Evolutionary conservation across 2,329 filamentous ascomycete species (phyloP).

Genomic region (Xylariaceae sp.): DNA sequence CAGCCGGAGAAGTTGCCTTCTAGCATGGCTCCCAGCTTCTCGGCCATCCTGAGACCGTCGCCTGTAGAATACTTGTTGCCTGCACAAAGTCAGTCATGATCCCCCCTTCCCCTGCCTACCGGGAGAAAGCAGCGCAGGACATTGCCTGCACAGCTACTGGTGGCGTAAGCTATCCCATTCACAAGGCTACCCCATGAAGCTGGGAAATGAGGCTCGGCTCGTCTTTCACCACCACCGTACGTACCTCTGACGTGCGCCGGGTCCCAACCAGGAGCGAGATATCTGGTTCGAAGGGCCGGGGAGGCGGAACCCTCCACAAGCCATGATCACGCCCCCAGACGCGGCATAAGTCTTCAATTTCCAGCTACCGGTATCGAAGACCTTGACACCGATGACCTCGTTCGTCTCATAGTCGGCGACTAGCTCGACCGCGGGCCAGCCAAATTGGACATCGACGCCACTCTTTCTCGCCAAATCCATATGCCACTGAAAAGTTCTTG

Average conservation of each 20-base stretch:
- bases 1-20: slow-evolving; percentile 58
- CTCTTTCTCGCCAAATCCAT: slow-evolving; percentile 10
- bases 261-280: slow-evolving; percentile 54
- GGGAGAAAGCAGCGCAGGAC: no score
- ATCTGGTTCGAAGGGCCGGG: slow-evolving; percentile 44
- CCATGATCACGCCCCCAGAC: slow-evolving; percentile 36
- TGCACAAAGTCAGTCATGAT: not conserved
- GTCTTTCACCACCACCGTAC: no score
- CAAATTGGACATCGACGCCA: slow-evolving; percentile 11
- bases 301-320: slow-evolving; percentile 59
- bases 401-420: slow-evolving; percentile 10
- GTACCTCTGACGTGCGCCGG: slow-evolving; percentile 54
- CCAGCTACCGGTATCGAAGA: slow-evolving; percentile 7
- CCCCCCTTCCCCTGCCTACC: no score
- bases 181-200: no score
- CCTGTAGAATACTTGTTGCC: slow-evolving; percentile 51
- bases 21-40: slow-evolving; percentile 42
- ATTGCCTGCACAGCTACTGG: no score
- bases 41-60: slow-evolving; percentile 46
- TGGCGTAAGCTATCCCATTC: no score
- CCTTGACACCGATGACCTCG: slow-evolving; percentile 12
- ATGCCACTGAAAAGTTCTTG: slow-evolving; percentile 18
- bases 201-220: no score
- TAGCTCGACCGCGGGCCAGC: slow-evolving; percentile 10
- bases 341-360: slow-evolving; percentile 20